Base-by-base conservation (phyloP, 441 rosid species). In the Bruguiera hainesii region DNA sequence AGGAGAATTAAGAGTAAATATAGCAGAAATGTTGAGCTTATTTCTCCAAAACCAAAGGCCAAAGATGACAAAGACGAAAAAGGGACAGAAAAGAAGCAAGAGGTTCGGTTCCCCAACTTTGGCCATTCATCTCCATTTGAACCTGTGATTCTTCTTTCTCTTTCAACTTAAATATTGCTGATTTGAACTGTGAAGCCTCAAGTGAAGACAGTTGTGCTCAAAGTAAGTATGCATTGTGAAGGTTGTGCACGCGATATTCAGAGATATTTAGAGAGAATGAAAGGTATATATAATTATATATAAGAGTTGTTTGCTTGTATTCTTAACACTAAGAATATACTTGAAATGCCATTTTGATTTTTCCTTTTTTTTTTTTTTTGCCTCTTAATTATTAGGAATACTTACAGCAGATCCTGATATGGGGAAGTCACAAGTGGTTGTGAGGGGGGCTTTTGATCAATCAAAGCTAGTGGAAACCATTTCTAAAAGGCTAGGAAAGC, bases 171-270 rank as follows among this genome's bases (percentile, higher is more conserved):
- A 11, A 59, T 30, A 25, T 35, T 37, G 50, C 6, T 69, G 39
- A 37, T 15, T 53, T 10, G 1, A 37, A 10, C 5, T 11, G 2
- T 58, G 72, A 25, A 83, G 77, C 82, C 78, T 11, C 63, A 76
- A 42, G 72, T 81, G 50, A 80, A 79, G 72, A 73, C 70, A 3
- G 61, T 65, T 7, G 66, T 66, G 46, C 78, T 88, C 23, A 85
- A 78, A 72, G 80, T 87, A 80, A 71, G 61, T 28, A 87, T 90
- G 79, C 91, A 88, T 11, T 88, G 97, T 51, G 87, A 87, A 75
- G 88, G 83, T 5, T 88, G 97, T 74, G 93, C 78, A 53, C 35
- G 65, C 39, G 95, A 81, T 26, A 81, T 85, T 50, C 83, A 78
- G 71, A 82, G 50, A 73, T 69, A 48, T 35, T 65, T 87, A 66